Evolutionary conservation across 352 stramenopile genomes (phyloP).

Genomic region (Phytopythium boreale): DNA sequence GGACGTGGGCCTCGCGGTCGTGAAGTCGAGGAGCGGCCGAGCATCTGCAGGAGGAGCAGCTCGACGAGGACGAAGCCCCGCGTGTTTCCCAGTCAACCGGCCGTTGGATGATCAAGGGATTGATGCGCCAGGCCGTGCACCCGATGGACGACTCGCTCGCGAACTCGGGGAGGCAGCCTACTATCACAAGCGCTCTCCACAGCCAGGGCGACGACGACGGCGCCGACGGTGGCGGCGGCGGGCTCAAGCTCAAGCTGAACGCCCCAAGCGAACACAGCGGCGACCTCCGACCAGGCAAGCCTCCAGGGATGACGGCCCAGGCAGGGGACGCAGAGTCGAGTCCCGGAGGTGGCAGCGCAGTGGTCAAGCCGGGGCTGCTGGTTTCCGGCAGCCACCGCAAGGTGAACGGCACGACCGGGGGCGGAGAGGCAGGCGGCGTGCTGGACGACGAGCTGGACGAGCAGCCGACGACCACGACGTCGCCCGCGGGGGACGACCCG

Average conservation of each 20-base stretch:
- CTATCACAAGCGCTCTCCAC: neutral
- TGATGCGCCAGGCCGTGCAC: constrained; percentile 66
- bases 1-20: too few relatives aligned
- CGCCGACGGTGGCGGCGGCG: constrained; percentile 3
- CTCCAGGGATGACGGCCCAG: neutral
- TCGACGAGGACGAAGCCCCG: neutral
- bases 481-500: constrained; percentile 8
- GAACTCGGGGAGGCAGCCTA: neutral
- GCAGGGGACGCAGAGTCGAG: neutral
- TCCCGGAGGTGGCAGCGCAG: neutral
- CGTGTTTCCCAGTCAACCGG: neutral
- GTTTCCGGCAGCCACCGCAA: constrained; percentile 15
- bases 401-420: constrained; percentile 12
- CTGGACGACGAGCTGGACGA: constrained; percentile 11
- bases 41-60: neutral
- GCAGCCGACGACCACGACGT: neutral
- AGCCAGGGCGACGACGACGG: constrained; percentile 15
- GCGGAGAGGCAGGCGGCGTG: constrained; percentile 1
- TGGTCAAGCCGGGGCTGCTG: constrained; percentile 4
- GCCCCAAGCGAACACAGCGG: constrained; percentile 2
- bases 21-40: neutral
- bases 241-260: too few relatives aligned
- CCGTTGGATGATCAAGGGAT: constrained; percentile 42
- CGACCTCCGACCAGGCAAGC: neutral
- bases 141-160: constrained; percentile 35